Base-by-base conservation (phyloP, 768 basidiomycete species). In the Porphyrellus cyaneotinctus region DNA sequence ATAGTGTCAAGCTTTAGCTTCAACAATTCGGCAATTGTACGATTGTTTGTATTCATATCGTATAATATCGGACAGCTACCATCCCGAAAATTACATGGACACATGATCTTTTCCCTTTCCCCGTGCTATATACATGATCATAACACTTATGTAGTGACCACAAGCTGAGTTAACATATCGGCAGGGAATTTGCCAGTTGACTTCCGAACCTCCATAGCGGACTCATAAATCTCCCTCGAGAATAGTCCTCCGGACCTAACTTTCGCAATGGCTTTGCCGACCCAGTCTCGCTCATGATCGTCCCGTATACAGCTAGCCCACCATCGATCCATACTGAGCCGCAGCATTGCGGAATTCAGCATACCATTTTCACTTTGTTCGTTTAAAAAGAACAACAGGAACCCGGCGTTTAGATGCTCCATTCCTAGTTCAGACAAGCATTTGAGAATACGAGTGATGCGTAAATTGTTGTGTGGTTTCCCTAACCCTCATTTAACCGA, bases 361-460 rank as follows among this genome's bases (percentile, higher is more conserved):
- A 77, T 69, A 28, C 72, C 70, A 20, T 72, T 64, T 63, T 85
- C 81, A 59, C 83, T 85, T 63, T 88, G 87, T 62, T 88, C 84
- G 58, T 74, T 78, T 24, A 89, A 74, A 53, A 88, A 74, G 62
- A 86, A 83, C 39, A 89, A 73, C 39, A 90, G 61, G 58, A 88
- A 87, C 1, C 83, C 85, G 14, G 81, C 76, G 57, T 81, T 85
- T 32, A 86, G 66, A 17, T 68, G 77, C 58, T 87, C 85, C 41
- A 86, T 67, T 17, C 84, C 86, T 52, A 88, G 67, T 62, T 87
- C 85, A 18, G 85, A 87, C 22, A 88, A 68, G 58, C 81, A 85
- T 68, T 89, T 88, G 58, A 90, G 70, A 51, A 89, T 88, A 38
- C 88, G 83, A 30, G 88, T 83, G 58, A 89, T 83, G 32, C 88